phyloP scores from a whole-genome alignment of 129 eudicot genomes.

The Tagetes patula region DNA sequence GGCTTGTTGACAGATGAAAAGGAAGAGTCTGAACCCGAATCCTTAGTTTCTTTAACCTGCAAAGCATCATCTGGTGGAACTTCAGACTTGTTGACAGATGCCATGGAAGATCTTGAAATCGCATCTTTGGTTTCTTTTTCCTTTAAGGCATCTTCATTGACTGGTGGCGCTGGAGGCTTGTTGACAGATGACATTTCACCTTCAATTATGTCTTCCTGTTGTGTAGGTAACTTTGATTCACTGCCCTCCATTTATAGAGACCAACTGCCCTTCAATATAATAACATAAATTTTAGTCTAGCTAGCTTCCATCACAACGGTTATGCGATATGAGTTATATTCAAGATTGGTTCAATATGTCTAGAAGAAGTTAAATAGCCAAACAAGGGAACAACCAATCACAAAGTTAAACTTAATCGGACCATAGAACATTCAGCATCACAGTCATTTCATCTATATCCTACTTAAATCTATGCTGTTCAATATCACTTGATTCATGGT shows the following conservation, averaged over 20 bases:
- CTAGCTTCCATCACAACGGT: too few relatives aligned
- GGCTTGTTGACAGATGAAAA: too few relatives aligned
- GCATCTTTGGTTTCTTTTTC: constrained; percentile 25
- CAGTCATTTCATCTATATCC: too few relatives aligned
- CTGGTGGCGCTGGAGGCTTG: constrained; percentile 31
- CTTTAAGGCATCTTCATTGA: constrained; percentile 26
- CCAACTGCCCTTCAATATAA: background rate
- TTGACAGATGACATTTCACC: constrained; percentile 15
- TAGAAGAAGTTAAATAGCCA: background rate
- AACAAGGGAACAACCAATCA: background rate
- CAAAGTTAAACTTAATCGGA: too few relatives aligned
- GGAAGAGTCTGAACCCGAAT: too few relatives aligned
- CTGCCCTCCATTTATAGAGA: background rate
- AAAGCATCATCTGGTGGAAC: background rate
- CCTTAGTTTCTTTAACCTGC: too few relatives aligned
- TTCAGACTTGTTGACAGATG: constrained; percentile 5
- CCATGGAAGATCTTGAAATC: too few relatives aligned
- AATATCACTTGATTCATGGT: too few relatives aligned
- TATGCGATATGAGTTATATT: too few relatives aligned
- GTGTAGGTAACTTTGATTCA: background rate
- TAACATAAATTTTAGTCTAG: background rate
- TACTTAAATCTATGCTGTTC: too few relatives aligned
- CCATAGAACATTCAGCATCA: too few relatives aligned
- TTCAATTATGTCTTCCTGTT: background rate
- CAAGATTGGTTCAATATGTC: too few relatives aligned